Percentiles rank a stretch among this genome's conserved stretches.
Evolutionary conservation across 1,284 basidiomycete species (phyloP).

Genomic region (Ganoderma boninense): DNA sequence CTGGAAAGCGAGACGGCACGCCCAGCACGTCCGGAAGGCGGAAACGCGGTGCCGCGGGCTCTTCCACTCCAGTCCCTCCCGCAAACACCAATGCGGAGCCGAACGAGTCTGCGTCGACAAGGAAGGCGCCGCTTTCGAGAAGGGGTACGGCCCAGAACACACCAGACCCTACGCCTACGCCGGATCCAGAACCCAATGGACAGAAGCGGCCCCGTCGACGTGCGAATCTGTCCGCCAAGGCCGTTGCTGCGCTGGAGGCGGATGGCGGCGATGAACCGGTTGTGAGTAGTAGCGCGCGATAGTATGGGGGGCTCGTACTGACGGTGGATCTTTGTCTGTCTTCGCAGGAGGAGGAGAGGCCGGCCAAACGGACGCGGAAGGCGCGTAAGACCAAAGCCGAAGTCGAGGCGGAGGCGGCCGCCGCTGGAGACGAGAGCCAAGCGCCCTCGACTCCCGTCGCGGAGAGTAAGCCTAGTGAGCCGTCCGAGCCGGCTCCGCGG

Average conservation of each 20-base stretch:
- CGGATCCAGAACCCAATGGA: slow-evolving; percentile 64
- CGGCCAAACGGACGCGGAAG: slow-evolving; percentile 43
- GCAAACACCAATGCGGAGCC: slow-evolving; percentile 10
- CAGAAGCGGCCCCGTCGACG: slow-evolving; percentile 46
- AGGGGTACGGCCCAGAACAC: slow-evolving; percentile 52
- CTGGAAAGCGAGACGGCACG: slow-evolving; percentile 35
- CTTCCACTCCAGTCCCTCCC: slow-evolving; percentile 13
- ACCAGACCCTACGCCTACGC: slow-evolving; percentile 62
- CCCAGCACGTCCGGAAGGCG: slow-evolving; percentile 30
- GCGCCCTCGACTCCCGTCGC: slow-evolving; percentile 15
- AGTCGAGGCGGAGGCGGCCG: slow-evolving; percentile 25
- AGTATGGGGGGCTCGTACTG: neutral
- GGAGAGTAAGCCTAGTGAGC: slow-evolving; percentile 42
- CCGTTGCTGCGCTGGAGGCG: slow-evolving; percentile 37
- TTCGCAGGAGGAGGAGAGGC: slow-evolving; percentile 39
- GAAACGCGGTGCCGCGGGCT: slow-evolving; percentile 23
- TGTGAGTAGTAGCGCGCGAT: slow-evolving; percentile 28
- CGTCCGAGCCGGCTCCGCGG: slow-evolving; percentile 43
- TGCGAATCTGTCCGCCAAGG: slow-evolving; percentile 40
- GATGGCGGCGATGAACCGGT: slow-evolving; percentile 48
- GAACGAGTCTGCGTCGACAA: slow-evolving; percentile 38
- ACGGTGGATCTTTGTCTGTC: neutral
- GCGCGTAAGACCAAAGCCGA: slow-evolving; percentile 40
- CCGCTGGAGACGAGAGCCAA: slow-evolving; percentile 2
- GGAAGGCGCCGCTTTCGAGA: slow-evolving; percentile 48